Evolutionary conservation across 208 protist species (phyloP).

Genomic region (Trichomonas vaginalis): DNA sequence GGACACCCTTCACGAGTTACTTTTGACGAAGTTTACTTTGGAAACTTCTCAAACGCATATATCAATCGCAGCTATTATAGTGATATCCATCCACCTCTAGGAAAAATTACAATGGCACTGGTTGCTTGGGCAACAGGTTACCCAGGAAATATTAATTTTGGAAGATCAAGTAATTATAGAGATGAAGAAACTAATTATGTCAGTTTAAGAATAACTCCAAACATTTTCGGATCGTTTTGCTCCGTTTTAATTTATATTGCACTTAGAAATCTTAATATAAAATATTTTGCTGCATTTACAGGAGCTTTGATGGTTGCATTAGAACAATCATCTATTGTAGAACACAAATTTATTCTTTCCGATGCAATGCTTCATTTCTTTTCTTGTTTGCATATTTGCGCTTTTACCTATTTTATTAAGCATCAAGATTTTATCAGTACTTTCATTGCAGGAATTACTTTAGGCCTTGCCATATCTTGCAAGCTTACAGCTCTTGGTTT

Average conservation of each 20-base stretch:
- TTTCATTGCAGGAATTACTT: neutral
- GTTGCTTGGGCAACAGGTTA: neutral
- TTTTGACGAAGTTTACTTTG: slow-evolving; percentile 14
- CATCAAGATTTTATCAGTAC: neutral
- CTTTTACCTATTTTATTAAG: neutral
- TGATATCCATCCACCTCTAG: slow-evolving; percentile 10
- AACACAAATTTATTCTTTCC: neutral
- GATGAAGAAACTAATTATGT: neutral
- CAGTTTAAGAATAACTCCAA: neutral
- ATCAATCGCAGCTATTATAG: neutral
- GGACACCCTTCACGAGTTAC: neutral
- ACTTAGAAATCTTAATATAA: neutral
- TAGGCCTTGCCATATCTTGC: neutral
- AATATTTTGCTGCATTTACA: neutral
- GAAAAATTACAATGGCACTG: neutral
- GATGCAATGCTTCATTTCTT: neutral
- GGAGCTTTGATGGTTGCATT: neutral
- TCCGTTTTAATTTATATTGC: neutral
- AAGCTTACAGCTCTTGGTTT: neutral
- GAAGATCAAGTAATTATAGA: neutral
- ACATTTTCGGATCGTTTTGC: neutral
- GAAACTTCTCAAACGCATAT: neutral
- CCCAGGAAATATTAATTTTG: neutral
- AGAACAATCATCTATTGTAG: neutral
- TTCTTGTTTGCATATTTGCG: neutral